Evolutionary conservation across 2,329 filamentous ascomycete genomes (phyloP), one percentile per base, ranked within the genome.

Genomic region (Calonectria pseudoreteaudii): DNA sequence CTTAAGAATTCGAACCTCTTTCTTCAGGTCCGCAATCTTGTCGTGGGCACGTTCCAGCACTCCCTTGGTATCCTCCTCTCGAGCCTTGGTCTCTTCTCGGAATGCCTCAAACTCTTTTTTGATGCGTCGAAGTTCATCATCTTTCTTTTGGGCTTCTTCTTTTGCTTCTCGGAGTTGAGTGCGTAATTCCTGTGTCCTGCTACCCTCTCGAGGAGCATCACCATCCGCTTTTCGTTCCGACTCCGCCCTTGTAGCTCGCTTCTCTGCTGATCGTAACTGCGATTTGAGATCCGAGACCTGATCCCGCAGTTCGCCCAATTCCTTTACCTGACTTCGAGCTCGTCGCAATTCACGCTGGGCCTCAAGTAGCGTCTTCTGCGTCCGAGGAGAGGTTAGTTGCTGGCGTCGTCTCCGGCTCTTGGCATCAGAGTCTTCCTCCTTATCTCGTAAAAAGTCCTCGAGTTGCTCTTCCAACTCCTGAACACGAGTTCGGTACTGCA

Each of bases 401-500:
- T 84, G 83, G 50, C 83, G 84, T 28, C 83, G 84, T 28, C 82
- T 83, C 20, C 81, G 82, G n/a, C 75, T 78, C 18, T 81, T 82
- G 14, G 79, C 77, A 47, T 81, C 82, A 16, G 76, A 77, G 23
- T 81, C 82, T 2, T 85, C 82, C 38, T 85, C 84, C 30, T 83
- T 83, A 11, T 84, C 85, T 47, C 77, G 81, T 72, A 83, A 78
- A 26, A 84, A 77, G 2, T 86, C 86, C 72, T 86, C 88, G 20
- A 89, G 84, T 76, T 88, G 83, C 4, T 84, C 83, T 72, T 92
- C 90, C 68, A 93, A 85, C 74, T 92, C 90, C 73, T 91, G 88
- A 11, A 93, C 90, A 68, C 90, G 90, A 34, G 87, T 86, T 74
- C 89, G 88, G 82, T 93, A 93, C 75, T 92, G 88, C 0, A 87